phyloP scores from a whole-genome alignment of 805 yeast genomes.

The Nakazawaea ambrosiae region DNA sequence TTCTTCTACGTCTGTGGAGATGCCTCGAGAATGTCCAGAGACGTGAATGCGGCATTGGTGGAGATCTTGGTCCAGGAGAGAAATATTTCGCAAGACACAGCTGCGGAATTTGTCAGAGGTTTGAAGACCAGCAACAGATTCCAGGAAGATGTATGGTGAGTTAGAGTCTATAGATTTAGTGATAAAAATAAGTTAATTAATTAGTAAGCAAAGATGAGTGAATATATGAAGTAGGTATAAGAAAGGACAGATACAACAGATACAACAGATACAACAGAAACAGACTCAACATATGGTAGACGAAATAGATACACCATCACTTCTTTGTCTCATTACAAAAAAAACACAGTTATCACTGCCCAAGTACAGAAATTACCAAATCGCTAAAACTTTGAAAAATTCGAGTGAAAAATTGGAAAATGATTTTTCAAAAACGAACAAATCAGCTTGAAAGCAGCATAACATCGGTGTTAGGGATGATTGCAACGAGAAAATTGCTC shows the following conservation, averaged over 20 bases:
- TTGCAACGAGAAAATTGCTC: no score
- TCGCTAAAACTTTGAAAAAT: no score
- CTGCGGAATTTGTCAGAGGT: conserved; percentile 69
- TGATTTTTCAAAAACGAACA: no score
- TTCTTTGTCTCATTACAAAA: no score
- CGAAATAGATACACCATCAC: no score
- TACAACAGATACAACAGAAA: not conserved
- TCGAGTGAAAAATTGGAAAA: no score
- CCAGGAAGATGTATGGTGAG: conserved; percentile 96
- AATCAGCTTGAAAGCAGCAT: no score
- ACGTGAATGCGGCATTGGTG: conserved; percentile 67
- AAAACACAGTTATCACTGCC: no score
- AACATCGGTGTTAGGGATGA: no score
- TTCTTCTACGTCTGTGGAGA: conserved; percentile 95
- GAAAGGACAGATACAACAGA: not conserved
- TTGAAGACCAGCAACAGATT: conserved; percentile 80
- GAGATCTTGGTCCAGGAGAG: conserved; percentile 58
- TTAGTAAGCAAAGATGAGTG: not conserved
- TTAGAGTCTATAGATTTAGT: no score
- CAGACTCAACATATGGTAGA: no score
- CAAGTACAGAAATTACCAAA: no score
- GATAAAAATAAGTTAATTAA: not conserved
- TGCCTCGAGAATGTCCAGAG: conserved; percentile 93
- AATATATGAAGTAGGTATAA: not conserved
- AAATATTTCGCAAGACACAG: conserved; percentile 57